Evolutionary conservation across 2,329 filamentous ascomycete species (phyloP).

Genomic region (Fusarium equiseti): DNA sequence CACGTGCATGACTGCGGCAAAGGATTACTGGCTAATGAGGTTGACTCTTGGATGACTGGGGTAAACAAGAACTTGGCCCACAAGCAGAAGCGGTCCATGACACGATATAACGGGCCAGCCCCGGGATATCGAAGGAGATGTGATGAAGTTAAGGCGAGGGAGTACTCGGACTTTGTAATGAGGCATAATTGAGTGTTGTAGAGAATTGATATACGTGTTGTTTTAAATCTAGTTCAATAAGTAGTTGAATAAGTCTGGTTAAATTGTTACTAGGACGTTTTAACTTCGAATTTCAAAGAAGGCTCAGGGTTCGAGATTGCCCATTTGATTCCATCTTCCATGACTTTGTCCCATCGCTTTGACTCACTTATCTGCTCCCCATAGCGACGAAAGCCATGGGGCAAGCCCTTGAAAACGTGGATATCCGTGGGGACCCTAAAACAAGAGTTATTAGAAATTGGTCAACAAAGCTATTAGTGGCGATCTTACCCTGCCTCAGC

Average conservation of each 20-base stretch:
- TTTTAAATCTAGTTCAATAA: neutral
- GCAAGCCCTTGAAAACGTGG: slow-evolving; percentile 63
- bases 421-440: slow-evolving; percentile 61
- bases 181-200: neutral
- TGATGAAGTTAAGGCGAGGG: slow-evolving; percentile 49
- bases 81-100: slow-evolving; percentile 60
- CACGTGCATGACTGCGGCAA: slow-evolving; percentile 61
- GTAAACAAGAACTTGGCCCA: slow-evolving; percentile 63
- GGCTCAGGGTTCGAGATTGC: slow-evolving; percentile 51
- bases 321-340: slow-evolving; percentile 60
- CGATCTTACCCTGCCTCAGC: slow-evolving; percentile 57
- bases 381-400: slow-evolving; percentile 62
- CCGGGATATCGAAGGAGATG: slow-evolving; percentile 57
- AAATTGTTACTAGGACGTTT: neutral
- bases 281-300: slow-evolving; percentile 43
- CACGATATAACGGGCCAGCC: slow-evolving; percentile 60
- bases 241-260: neutral
- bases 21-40: slow-evolving; percentile 54
- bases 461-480: accelerated
- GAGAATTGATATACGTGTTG: neutral
- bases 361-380: slow-evolving; percentile 54
- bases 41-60: slow-evolving; percentile 67
- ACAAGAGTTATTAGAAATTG: neutral
- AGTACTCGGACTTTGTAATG: slow-evolving; percentile 39
- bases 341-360: slow-evolving; percentile 57